Conservation (phyloP, 2,329 filamentous ascomycete genomes). For the Aspergillus calidoustus region DNA sequence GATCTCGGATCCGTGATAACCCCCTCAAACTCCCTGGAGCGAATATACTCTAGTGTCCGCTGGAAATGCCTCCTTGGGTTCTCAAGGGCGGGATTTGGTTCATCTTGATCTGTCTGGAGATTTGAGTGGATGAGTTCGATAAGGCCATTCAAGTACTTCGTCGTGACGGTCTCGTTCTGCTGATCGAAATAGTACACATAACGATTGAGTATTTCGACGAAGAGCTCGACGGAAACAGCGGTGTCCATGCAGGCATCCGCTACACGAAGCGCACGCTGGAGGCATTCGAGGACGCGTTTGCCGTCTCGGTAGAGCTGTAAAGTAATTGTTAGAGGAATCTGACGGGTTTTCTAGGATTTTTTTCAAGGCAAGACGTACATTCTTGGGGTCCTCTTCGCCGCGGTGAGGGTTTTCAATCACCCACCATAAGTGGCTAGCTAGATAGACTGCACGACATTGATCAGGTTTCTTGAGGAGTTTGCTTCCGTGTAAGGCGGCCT, state of each 20-base stretch:
- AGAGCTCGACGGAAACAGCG: slow-evolving; percentile 93
- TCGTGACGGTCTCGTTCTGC: slow-evolving; percentile 97
- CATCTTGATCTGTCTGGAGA: slow-evolving; percentile 75
- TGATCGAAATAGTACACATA: slow-evolving; percentile 99
- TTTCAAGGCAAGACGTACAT: slow-evolving; percentile 58
- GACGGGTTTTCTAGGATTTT: neutral
- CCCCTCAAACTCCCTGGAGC: slow-evolving; percentile 88
- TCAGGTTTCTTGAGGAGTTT: slow-evolving; percentile 97
- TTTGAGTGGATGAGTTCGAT: slow-evolving; percentile 99
- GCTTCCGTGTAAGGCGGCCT: slow-evolving; percentile 93
- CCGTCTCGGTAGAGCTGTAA: slow-evolving; percentile 89
- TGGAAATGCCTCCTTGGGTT: slow-evolving; percentile 92
- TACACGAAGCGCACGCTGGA: slow-evolving; percentile 92
- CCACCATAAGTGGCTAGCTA: slow-evolving; percentile 98
- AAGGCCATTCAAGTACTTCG: slow-evolving; percentile 95
- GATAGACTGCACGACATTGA: slow-evolving; percentile 93
- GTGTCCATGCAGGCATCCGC: slow-evolving; percentile 99
- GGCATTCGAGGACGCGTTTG: slow-evolving; percentile 93
- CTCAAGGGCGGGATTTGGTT: slow-evolving; percentile 74
- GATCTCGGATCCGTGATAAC: slow-evolving; percentile 71
- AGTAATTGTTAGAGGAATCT: slow-evolving; percentile 10
- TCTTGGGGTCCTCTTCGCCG: slow-evolving; percentile 78
- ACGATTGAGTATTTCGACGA: slow-evolving; percentile 96
- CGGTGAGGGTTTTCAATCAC: slow-evolving; percentile 79
- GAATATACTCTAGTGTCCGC: slow-evolving; percentile 92